These are phyloP conservation scores for Hemileccinum rubropunctum DNA, from an alignment of 768 basidiomycete genomes.

Conservation along the genomic window DNA sequence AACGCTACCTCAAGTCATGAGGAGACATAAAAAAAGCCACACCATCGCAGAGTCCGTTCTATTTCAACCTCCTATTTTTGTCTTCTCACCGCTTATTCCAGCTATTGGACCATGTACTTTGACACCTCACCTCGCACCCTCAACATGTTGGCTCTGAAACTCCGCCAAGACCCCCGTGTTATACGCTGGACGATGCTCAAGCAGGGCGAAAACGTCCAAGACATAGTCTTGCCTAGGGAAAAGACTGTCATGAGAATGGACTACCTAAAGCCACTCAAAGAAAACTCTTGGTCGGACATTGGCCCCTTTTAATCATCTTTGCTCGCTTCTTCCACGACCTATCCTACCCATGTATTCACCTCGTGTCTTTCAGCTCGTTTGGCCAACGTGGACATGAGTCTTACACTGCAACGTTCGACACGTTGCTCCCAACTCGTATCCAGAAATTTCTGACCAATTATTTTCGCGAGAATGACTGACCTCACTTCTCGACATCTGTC, in stretches of 20 bases:
- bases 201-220: conserved; percentile 69
- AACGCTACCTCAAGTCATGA: conserved; percentile 73
- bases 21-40: conserved; percentile 54
- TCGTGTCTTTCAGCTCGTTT: too few relatives aligned
- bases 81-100: conserved; percentile 30
- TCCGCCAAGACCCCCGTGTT: conserved; percentile 80
- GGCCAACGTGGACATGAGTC: too few relatives aligned
- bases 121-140: conserved; percentile 79
- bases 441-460: not conserved
- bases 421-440: not conserved
- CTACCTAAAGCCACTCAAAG: conserved; percentile 19
- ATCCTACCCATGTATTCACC: too few relatives aligned
- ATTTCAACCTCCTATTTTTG: not conserved
- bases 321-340: too few relatives aligned
- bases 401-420: too few relatives aligned
- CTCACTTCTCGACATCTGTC: too few relatives aligned
- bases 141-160: conserved; percentile 56
- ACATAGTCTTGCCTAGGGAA: conserved; percentile 55
- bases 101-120: conserved; percentile 91
- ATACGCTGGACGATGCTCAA: conserved; percentile 81
- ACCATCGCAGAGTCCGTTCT: conserved; percentile 71
- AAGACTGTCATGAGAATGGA: conserved; percentile 37
- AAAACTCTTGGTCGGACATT: conserved; percentile 28
- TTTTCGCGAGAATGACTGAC: not conserved
- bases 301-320: conserved; percentile 14